Evolutionary conservation across 371 early-diverging fungal genomes (phyloP), one percentile per base, ranked within the genome.

Genomic region (Rhizopus sp.): DNA sequence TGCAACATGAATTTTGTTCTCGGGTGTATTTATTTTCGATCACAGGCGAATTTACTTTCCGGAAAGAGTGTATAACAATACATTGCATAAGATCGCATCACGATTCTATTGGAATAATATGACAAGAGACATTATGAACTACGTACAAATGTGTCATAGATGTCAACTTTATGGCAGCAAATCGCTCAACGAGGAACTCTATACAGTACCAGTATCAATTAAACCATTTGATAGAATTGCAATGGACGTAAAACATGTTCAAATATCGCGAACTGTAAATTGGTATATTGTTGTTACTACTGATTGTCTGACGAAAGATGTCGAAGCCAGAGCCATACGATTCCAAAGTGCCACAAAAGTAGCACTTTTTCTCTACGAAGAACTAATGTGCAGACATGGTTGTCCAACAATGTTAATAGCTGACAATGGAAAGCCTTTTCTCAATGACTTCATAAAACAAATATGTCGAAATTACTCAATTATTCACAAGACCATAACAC

Each of bases 261-360:
- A 13, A 16, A 1, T 32, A 23, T 53, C 54, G 3, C 40, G 52
- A 23, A 8, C 13, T 5, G 60, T 56, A 10, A 50, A 68, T 39
- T 47, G 48, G 3, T 68, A 68, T 39, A 50, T 68, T 1, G 23
- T 68, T 10, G 69, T 64, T 2, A 62, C 62, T 4, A 50, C 64
- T 5, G 69, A 64, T 12, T 64, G 64, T n/a, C 40, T 61, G 0
- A 64, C 64, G 1, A 53, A 53, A 41, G 40, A 32, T 8, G 23
- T 41, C 5, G 53, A 53, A 41, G 53, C 40, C 9, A 9, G 50
- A 15, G 15, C 50, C n/a, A 45, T 23, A 17, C n/a, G 45, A 17
- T 45, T 23, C 17, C 45, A 45, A 16, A 45, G 8, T 45, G n/a
- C 45, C 4, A 9, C 23, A 8, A 23, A 45, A 45, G 23, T 45